Base-by-base conservation (phyloP, 306 rosid genomes). In the Hylodesmum podocarpum region DNA sequence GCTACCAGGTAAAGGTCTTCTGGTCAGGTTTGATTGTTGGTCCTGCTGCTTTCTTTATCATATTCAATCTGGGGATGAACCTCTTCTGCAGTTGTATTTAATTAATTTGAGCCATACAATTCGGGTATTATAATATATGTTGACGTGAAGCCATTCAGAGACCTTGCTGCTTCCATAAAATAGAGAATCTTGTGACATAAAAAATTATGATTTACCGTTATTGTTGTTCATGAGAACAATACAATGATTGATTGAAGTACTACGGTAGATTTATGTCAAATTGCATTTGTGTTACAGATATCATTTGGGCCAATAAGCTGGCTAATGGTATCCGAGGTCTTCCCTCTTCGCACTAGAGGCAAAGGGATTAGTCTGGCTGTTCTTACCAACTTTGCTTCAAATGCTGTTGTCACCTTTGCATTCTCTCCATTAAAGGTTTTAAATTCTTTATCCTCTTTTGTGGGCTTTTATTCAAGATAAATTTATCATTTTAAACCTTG, bases 231-330 rank as follows among this genome's bases (percentile, higher is more conserved):
- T 80, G 55, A 55, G 37, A 59, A 59, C 57, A 70, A 77, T 31
- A 62, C 50, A 18, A 66, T 53, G 13, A 33, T 18, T 62, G 64
- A 75, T 72, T 77, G 11, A 33, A 59, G 33, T 65, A 62, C 40
- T 57, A 24, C 18, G 0, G 24, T n/a, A 46, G 10, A 65, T 53
- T 70, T 64, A 19, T 36, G 68, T 68, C 14, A 55, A 62, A 70
- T 84, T 50, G 14, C 40, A 43, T 86, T 76, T 79, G 36, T 53
- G 47, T 80, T 78, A 76, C 97, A 95, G 98, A 90, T 95, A 84
- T 95, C 98, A 59, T 92, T 95, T 83, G 97, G 98, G 75, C 98
- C 97, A 13, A 92, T 95, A 79, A 95, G 98, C 79, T 95, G 98
- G 97, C 96, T 95, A 43, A 90, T 95, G 97, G 98, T 92, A 75